Conservation (phyloP, 163 green algal species). For the Picocystis sp. region DNA sequence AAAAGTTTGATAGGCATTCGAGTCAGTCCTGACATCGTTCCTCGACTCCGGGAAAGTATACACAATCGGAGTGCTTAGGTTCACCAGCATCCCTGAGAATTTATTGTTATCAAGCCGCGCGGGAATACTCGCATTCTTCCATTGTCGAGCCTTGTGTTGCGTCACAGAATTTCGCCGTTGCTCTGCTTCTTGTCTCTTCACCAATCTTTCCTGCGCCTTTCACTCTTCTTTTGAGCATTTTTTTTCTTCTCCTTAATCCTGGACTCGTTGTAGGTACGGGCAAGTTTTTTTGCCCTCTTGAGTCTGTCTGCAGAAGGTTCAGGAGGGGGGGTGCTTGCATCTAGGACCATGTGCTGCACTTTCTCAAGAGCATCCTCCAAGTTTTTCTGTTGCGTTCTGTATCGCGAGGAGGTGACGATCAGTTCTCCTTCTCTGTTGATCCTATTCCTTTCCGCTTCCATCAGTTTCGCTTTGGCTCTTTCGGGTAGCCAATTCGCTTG, state of each 20-base stretch:
- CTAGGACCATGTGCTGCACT: conserved; percentile 1
- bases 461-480: not conserved
- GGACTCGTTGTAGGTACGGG: conserved; percentile 1
- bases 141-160: too few species aligned
- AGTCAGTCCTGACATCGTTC: too few species aligned
- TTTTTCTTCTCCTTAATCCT: conserved; percentile 5
- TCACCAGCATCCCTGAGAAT: too few species aligned
- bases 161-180: too few species aligned
- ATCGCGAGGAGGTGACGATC: not conserved
- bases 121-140: too few species aligned
- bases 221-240: conserved; percentile 3
- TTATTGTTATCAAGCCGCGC: too few species aligned
- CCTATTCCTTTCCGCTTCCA: conserved; percentile 1
- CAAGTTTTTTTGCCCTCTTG: conserved; percentile 5
- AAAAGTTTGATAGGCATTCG: too few species aligned
- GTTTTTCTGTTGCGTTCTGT: conserved; percentile 6
- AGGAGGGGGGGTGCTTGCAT: not conserved
- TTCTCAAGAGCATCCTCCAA: conserved; percentile 7
- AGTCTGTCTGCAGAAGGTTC: conserved; percentile 1
- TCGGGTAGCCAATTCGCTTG: not conserved
- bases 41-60: too few species aligned
- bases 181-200: not conserved
- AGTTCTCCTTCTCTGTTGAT: conserved; percentile 6
- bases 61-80: too few species aligned
- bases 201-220: conserved; percentile 7